Evolutionary conservation across 768 basidiomycete species (phyloP).

Genomic region (Kwoniella heveanensis): DNA sequence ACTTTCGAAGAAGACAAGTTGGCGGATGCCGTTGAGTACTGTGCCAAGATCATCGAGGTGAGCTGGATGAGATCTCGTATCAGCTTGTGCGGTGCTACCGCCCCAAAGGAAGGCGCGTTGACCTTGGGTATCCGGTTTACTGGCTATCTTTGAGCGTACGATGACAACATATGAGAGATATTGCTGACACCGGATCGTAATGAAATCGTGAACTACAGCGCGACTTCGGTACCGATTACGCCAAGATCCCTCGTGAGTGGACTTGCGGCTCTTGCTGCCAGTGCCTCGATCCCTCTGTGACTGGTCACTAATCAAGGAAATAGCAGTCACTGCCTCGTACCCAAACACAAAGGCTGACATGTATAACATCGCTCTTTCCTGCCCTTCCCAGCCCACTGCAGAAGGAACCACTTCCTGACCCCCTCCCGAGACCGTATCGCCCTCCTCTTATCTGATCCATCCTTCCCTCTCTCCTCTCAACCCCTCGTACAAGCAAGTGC

Average conservation of each 20-base stretch:
- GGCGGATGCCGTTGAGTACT: slow-evolving; percentile 69
- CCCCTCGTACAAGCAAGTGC: slow-evolving; percentile 65
- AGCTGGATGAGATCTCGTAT: too few relatives aligned
- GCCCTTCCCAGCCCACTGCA: slow-evolving; percentile 42
- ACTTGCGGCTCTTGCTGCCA: too few relatives aligned
- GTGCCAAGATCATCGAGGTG: slow-evolving; percentile 75
- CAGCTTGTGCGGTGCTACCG: too few relatives aligned
- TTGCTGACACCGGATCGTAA: background rate
- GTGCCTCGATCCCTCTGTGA: too few relatives aligned
- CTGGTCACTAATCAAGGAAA: too few relatives aligned
- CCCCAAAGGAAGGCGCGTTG: too few relatives aligned
- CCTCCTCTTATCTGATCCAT: slow-evolving; percentile 57
- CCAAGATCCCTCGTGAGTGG: slow-evolving; percentile 47
- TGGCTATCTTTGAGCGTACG: background rate
- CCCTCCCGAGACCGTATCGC: slow-evolving; percentile 61
- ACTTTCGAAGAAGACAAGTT: slow-evolving; percentile 80
- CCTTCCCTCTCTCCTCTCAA: slow-evolving; percentile 28
- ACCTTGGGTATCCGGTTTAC: too few relatives aligned
- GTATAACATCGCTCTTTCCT: too few relatives aligned
- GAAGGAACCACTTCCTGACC: slow-evolving; percentile 43
- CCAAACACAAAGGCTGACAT: too few relatives aligned
- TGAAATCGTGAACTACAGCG: slow-evolving; percentile 60
- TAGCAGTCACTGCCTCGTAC: too few relatives aligned
- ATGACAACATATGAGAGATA: too few relatives aligned
- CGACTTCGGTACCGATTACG: slow-evolving; percentile 74